Evolutionary conservation across 1,284 basidiomycete species (phyloP).

Genomic region (Phellopilus nigrolimitatus): DNA sequence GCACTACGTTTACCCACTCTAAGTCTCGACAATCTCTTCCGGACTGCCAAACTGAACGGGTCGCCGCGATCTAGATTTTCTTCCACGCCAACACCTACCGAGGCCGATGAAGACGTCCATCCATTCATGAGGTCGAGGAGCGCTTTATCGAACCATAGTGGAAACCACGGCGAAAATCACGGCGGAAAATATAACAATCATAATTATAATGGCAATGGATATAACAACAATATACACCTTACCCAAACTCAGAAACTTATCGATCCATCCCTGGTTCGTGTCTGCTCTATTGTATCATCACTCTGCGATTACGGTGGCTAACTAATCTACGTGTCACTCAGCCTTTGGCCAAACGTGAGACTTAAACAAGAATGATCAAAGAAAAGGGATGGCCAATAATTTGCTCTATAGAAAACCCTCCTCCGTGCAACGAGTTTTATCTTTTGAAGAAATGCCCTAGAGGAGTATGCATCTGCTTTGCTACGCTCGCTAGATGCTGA

Average conservation of each 20-base stretch:
- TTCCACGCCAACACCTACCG: constrained; percentile 11
- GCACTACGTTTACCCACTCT: constrained; percentile 51
- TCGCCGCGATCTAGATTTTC: constrained; percentile 32
- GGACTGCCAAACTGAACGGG: constrained; percentile 41
- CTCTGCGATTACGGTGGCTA: background rate
- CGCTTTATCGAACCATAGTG: background rate
- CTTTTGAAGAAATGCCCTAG: constrained; percentile 68
- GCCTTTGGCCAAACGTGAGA: constrained; percentile 37
- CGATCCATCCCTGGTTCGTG: constrained; percentile 47
- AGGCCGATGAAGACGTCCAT: constrained; percentile 33
- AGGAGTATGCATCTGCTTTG: constrained; percentile 44
- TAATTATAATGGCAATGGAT: no score
- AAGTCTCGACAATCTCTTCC: constrained; percentile 60
- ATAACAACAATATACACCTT: background rate
- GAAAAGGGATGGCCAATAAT: constrained; percentile 34
- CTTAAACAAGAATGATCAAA: constrained; percentile 36
- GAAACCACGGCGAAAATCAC: no score
- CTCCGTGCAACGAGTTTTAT: constrained; percentile 78
- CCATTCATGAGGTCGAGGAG: constrained; percentile 12
- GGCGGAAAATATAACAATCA: no score
- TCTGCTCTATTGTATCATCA: background rate
- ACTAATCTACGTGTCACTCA: constrained; percentile 15
- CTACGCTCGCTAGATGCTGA: constrained; percentile 5
- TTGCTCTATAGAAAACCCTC: constrained; percentile 51
- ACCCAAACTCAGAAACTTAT: constrained; percentile 36